Base-by-base conservation (phyloP, 2,329 filamentous ascomycete genomes). In the Pseudogymnoascus sp. region DNA sequence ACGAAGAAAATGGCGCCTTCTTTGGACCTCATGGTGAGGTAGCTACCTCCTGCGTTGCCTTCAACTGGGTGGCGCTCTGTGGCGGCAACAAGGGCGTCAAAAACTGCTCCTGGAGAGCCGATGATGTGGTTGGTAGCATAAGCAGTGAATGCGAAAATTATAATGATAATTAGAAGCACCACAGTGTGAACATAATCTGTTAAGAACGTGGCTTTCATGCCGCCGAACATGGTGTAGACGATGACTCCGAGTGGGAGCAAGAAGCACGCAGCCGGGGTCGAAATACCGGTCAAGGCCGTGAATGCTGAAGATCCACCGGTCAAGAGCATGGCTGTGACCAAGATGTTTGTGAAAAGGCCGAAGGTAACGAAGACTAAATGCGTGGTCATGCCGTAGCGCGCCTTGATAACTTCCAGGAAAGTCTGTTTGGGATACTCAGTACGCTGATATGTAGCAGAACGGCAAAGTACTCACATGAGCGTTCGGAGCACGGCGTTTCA, bases 1-100 rank as follows among this genome's bases (percentile, higher is more conserved):
- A 96, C 86, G 75, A 96, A 96, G 80, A 96, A 96, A 63, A 95
- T 90, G 42, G 85, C 90, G 4, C 92, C 92, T 69, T 93, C 87
- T 64, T 83, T 84, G 1, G 88, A 91, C 64, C 83, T 80, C 91
- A 96, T 96, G 0, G 92, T 96, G 14, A 96, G 78, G 69, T 96
- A 96, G 70, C 87, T 91, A 13, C 92, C 92, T 6, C 86, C 82
- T 0, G 86, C 82, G 73, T 96, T 96, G 7, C 92, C 91, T 0
- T 83, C 82, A 1, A 96, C 88, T 0, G 92, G 92, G 68, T 95
- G 89, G 4, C 77, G 74, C 3, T 81, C 75, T 0, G 89, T 83
- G 0, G 90, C 90, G 53, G 86, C 79, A 0, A 88, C 81, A 2
- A 96, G 79, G 1, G 89, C 81, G 69, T 96, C 91, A 70, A 91